Conservation (phyloP, 1,284 basidiomycete species). For the Apiotrichum sp. region DNA sequence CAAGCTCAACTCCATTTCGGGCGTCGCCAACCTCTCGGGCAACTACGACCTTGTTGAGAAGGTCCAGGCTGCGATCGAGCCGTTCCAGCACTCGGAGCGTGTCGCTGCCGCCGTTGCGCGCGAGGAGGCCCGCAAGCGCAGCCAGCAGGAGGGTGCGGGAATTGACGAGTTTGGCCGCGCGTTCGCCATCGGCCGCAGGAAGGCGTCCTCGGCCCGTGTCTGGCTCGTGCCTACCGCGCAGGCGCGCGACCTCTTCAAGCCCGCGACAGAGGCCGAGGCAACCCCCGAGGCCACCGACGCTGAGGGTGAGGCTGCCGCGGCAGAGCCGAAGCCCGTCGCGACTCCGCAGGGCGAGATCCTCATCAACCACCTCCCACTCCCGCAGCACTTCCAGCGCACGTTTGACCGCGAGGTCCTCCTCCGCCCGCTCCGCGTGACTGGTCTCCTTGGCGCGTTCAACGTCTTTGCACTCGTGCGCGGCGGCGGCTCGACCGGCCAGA, state of each 20-base stretch:
- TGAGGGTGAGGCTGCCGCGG: not conserved
- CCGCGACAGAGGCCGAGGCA: conserved; percentile 1
- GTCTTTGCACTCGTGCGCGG: conserved; percentile 82
- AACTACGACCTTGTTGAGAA: conserved; percentile 55
- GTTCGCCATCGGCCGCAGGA: conserved; percentile 77
- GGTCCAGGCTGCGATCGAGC: conserved; percentile 55
- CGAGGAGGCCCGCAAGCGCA: conserved; percentile 46
- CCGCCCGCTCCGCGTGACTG: conserved; percentile 75
- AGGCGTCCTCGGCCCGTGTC: conserved; percentile 78
- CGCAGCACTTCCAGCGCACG: conserved; percentile 69
- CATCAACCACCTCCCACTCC: conserved; percentile 74
- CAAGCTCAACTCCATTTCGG: conserved; percentile 64
- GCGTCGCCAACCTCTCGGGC: conserved; percentile 62
- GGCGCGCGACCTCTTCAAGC: conserved; percentile 1
- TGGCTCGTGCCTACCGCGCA: conserved; percentile 80
- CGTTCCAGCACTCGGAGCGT: conserved; percentile 56
- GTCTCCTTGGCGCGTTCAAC: conserved; percentile 85
- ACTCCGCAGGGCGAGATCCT: conserved; percentile 59
- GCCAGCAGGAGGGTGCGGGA: conserved; percentile 39
- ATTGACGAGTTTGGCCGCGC: conserved; percentile 70
- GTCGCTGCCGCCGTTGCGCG: not conserved
- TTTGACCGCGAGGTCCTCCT: conserved; percentile 73
- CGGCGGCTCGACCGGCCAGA: conserved; percentile 84
- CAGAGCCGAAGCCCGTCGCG: conserved; percentile 1
- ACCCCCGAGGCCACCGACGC: not conserved